Evolutionary conservation across 2,329 filamentous ascomycete genomes (phyloP), one percentile per base, ranked within the genome.

Genomic region (Herpotrichia juniperi): DNA sequence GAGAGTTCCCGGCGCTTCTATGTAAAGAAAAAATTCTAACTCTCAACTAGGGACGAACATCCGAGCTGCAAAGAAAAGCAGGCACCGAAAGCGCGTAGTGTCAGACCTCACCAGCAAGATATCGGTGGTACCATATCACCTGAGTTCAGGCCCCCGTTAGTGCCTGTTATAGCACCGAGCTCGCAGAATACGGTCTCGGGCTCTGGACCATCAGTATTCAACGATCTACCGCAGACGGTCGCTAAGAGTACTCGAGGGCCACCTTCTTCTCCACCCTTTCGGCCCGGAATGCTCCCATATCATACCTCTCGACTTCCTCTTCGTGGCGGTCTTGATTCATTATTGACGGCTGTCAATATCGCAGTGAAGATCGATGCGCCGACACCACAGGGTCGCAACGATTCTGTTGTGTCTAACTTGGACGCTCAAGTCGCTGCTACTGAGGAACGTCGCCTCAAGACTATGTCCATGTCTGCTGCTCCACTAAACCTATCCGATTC

Each of bases 341-440:
- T 69, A 4, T 50, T 68, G 46, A 62, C 58, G 32, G 68, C 63
- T n/a, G 62, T 62, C 47, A 65, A 64, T 24, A 42, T 58, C n/a
- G 59, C 59, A 1, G 57, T 63, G 17, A 54, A 58, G 8, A 61
- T 69, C 7, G 67, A 68, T 26, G 57, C 59, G 32, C 66, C 63
- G n/a, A 58, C 46, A 40, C 60, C 62, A 14, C 56, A 66, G 40
- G 53, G 51, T 14, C 61, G 58, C 14, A 63, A 61, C 31, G 59
- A 64, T 16, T 68, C 64, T 1, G 53, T 67, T 1, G 58, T 63
- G 9, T 54, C 54, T 42, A 51, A 62, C 24, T 51, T 67, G 12
- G 59, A 65, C 40, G 58, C 57, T 14, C 61, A 67, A 46, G 58
- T 54, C 17, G 50, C 52, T 16, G 56, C 52, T n/a, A 46, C 49